Conservation (phyloP, 495 filamentous ascomycete species). For the Haplographium delicatum region DNA sequence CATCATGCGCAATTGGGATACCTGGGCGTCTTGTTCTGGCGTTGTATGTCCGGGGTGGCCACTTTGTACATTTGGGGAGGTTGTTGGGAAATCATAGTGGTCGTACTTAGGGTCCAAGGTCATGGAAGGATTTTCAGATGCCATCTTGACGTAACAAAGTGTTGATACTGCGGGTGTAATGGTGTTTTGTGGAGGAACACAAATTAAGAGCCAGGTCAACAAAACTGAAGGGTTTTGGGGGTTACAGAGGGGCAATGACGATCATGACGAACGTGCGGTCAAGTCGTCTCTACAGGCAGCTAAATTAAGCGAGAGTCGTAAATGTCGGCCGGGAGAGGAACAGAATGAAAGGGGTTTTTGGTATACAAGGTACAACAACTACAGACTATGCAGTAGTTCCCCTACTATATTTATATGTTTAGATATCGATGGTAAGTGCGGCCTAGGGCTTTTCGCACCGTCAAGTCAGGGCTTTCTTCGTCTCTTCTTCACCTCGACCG, state of each 20-base stretch:
- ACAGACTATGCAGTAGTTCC: too few species aligned
- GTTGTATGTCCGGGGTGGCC: constrained; percentile 92
- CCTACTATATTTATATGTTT: too few species aligned
- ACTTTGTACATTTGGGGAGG: constrained; percentile 55
- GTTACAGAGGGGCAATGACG: constrained; percentile 6
- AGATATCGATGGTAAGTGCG: too few species aligned
- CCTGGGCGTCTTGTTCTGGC: constrained; percentile 81
- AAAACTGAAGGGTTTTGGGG: constrained; percentile 6
- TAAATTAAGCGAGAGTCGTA: too few species aligned
- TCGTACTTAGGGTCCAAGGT: constrained; percentile 87
- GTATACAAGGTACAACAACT: too few species aligned
- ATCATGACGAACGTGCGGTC: too few species aligned
- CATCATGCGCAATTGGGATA: constrained; percentile 74
- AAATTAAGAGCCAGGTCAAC: background rate
- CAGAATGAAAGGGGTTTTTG: too few species aligned
- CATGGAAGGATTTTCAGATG: constrained; percentile 33
- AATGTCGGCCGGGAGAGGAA: too few species aligned
- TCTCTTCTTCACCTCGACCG: too few species aligned
- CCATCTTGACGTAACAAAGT: constrained; percentile 17
- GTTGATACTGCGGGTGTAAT: constrained; percentile 6
- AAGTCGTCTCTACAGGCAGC: too few species aligned
- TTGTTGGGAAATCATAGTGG: constrained; percentile 88
- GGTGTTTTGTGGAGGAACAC: constrained; percentile 2
- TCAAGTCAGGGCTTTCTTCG: too few species aligned
- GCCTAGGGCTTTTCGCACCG: too few species aligned